Conservation (phyloP, 306 rosid species). For the Begonia masoniana region DNA sequence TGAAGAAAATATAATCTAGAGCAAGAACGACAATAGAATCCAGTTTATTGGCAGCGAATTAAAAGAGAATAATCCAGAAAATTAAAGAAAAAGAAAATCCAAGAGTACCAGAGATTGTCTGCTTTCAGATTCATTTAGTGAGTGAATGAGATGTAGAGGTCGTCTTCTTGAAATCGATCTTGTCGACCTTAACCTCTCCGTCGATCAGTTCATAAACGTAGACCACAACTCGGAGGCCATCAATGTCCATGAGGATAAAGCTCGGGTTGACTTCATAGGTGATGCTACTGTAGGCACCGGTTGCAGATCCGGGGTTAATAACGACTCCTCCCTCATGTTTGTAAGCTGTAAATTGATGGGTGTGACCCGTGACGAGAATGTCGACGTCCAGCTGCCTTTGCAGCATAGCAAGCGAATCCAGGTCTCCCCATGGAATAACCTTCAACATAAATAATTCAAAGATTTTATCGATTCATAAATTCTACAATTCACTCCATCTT, state of each 20-base stretch:
- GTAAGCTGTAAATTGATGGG: conserved; percentile 95
- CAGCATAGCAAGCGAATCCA: conserved; percentile 93
- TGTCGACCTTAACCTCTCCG: conserved; percentile 99
- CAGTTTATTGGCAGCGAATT: no score
- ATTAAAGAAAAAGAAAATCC: no score
- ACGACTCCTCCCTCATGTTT: conserved; percentile 97
- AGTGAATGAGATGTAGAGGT: conserved; percentile 41
- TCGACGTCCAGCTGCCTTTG: conserved; percentile 99
- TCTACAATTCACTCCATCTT: no score
- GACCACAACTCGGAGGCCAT: conserved; percentile 92
- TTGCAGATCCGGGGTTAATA: conserved; percentile 96
- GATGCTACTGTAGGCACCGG: conserved; percentile 90
- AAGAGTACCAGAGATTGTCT: no score
- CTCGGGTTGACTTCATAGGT: conserved; percentile 96
- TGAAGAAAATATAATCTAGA: no score
- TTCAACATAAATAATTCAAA: conserved; percentile 14
- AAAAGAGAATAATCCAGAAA: no score
- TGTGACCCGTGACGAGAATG: conserved; percentile 95
- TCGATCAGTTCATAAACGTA: conserved; percentile 91
- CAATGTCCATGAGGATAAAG: conserved; percentile 96
- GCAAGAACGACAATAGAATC: no score
- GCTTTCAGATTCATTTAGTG: conserved; percentile 23
- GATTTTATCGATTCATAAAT: background rate
- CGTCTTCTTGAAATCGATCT: conserved; percentile 97
- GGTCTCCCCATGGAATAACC: conserved; percentile 99